A percentile compares a stretch with the other conserved stretches of the same genome.
Conservation (phyloP, 2,329 filamentous ascomycete genomes). For the Biscogniauxia marginata region DNA sequence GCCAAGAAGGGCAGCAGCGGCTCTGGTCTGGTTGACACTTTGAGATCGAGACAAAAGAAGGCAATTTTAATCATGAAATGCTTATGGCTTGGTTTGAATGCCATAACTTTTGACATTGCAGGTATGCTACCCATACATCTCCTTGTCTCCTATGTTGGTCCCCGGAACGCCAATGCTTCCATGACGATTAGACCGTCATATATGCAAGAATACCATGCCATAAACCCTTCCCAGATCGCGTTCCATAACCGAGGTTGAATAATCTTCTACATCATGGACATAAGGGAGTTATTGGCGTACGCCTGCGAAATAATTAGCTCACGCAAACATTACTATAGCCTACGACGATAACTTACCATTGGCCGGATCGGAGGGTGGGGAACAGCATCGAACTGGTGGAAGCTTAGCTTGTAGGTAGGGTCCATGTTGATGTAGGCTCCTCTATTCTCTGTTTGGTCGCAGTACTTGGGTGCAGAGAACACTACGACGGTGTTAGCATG, state of each 20-base stretch:
- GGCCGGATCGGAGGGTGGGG: conserved; percentile 94
- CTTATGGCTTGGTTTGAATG: not conserved
- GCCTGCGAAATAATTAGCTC: conserved; percentile 51
- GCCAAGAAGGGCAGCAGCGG: conserved; percentile 44
- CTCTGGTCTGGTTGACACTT: conserved; percentile 47
- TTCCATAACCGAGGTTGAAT: conserved; percentile 15
- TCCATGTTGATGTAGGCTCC: conserved; percentile 98
- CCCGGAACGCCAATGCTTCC: conserved; percentile 34
- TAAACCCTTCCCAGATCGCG: conserved; percentile 23
- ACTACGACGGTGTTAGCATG: conserved; percentile 50
- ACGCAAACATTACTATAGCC: not conserved
- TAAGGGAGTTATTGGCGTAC: conserved; percentile 80
- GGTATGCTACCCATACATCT: conserved; percentile 24
- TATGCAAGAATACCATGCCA: conserved; percentile 32
- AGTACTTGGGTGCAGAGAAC: conserved; percentile 97
- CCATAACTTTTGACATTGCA: conserved; percentile 15
- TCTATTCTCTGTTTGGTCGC: conserved; percentile 96
- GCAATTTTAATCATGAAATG: not conserved
- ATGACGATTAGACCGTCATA: conserved; percentile 26
- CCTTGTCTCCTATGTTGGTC: conserved; percentile 18
- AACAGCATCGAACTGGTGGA: conserved; percentile 92
- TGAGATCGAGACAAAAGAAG: not conserved
- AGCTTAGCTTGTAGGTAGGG: conserved; percentile 85
- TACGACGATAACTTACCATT: conserved; percentile 59
- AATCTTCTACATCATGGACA: conserved; percentile 66